phyloP scores from a whole-genome alignment of 768 basidiomycete species.

The Krasilnikovozyma curviuscula region DNA sequence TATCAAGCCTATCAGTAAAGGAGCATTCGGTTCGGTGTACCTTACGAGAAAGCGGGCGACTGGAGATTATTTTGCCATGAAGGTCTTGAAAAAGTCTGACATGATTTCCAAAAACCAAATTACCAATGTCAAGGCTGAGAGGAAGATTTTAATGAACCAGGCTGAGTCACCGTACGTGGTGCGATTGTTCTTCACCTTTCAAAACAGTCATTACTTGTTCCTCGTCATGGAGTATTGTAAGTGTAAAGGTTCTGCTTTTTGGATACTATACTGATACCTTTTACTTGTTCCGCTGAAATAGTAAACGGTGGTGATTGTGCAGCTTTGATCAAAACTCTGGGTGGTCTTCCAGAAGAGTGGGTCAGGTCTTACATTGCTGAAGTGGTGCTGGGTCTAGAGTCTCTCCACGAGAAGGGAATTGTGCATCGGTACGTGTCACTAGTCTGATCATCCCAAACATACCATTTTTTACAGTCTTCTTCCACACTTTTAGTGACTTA shows the following conservation, averaged over 20 bases:
- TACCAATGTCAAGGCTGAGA: constrained; percentile 97
- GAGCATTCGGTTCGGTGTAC: constrained; percentile 95
- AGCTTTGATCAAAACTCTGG: constrained; percentile 87
- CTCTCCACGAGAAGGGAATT: constrained; percentile 83
- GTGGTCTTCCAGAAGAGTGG: constrained; percentile 87
- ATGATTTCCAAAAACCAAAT: constrained; percentile 99
- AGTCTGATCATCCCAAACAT: not conserved
- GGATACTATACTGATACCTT: no score
- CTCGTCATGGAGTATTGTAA: constrained; percentile 99
- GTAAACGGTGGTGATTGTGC: constrained; percentile 96
- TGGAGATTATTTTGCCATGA: constrained; percentile 97
- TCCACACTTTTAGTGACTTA: constrained; percentile 45
- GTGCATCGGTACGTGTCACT: constrained; percentile 64
- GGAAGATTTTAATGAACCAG: constrained; percentile 99
- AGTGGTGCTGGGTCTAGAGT: constrained; percentile 82
- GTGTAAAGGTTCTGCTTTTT: no score
- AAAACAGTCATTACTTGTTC: constrained; percentile 96
- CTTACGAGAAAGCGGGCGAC: constrained; percentile 95
- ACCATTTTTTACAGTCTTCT: constrained; percentile 1
- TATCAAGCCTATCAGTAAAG: constrained; percentile 97
- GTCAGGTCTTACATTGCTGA: constrained; percentile 90
- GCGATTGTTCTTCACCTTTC: constrained; percentile 95
- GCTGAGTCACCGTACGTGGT: constrained; percentile 95
- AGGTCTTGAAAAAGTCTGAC: constrained; percentile 99
- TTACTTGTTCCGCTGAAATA: no score